These are phyloP conservation scores for Silene coronaria DNA, from an alignment of 179 eudicot species.

Conservation along the genomic window DNA sequence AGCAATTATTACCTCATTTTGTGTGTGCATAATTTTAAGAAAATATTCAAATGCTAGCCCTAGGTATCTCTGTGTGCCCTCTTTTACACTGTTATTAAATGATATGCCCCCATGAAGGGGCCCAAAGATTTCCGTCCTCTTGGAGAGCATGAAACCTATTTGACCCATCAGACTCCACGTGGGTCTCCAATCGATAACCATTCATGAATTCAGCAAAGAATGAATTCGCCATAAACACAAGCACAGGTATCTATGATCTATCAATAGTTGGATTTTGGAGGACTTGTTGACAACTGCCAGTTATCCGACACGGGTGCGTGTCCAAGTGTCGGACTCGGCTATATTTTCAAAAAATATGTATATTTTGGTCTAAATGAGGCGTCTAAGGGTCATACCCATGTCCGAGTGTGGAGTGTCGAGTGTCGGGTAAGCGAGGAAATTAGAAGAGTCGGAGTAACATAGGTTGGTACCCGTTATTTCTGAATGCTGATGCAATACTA, in stretches of 20 bases:
- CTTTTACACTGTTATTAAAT: neutral
- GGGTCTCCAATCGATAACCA: neutral
- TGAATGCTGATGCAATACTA: neutral
- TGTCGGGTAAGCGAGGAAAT: no score
- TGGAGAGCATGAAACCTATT: neutral
- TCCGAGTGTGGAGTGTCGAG: no score
- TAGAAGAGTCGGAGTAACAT: no score
- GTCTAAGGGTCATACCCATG: no score
- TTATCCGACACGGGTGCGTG: neutral
- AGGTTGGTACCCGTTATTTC: neutral
- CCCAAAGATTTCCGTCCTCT: neutral
- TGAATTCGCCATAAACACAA: neutral
- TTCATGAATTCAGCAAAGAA: neutral
- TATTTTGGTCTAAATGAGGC: no score
- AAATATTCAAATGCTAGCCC: neutral
- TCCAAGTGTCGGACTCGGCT: no score
- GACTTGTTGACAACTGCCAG: neutral
- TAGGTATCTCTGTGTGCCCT: neutral
- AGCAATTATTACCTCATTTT: neutral
- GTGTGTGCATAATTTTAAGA: neutral
- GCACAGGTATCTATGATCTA: no score
- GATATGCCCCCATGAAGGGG: neutral
- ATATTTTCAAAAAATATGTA: no score
- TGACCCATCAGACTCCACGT: neutral
- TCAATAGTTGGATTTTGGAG: neutral